Base-by-base conservation (phyloP, 805 yeast genomes). In the Metschnikowia dekortorum region DNA sequence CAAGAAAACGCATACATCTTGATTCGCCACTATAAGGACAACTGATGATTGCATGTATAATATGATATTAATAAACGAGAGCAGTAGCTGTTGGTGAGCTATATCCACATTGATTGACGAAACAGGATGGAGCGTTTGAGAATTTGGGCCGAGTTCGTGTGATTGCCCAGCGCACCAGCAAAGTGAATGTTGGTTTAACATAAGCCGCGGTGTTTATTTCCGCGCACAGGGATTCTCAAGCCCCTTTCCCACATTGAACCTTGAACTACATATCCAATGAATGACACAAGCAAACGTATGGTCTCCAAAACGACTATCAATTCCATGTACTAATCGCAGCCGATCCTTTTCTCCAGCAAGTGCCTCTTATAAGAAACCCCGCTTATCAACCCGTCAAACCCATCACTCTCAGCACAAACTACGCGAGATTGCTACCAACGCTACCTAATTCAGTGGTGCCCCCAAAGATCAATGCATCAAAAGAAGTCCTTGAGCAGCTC, bases 1-100 rank as follows among this genome's bases (percentile, higher is more conserved):
- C 98, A 92, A 74, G 98, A 92, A 65, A 89, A 88, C 65, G 85
- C 95, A 56, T 94, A 91, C 73, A 76, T 94, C 61, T 78, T 94
- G 66, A 85, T 92, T 63, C 90, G 99, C 76, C 86, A 80, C 61
- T 80, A 72, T 59, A 73, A 69, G 60, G 76, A 73, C 53, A 58
- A 55, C 50, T 58, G 55, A 44, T 47, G 46, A 35, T 43, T 29
- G 50, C 50, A 35, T 48, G 38, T 54, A 55, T 52, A 56, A 45
- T 46, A 51, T 56, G 49, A 28, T 31, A 39, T 22, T 46, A 28
- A 39, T 46, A 40, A 34, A 42, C 45, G 38, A 32, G 8, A 22
- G 22, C 5, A 22, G 22, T 22, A 22, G 22, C 22, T 22, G 22
- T 1, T 22, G 22, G 5, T 22, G 5, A 22, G 22, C 22, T 22